phyloP scores from a whole-genome alignment of 73 alveolate genomes.

The Tetrahymena malaccensis region DNA sequence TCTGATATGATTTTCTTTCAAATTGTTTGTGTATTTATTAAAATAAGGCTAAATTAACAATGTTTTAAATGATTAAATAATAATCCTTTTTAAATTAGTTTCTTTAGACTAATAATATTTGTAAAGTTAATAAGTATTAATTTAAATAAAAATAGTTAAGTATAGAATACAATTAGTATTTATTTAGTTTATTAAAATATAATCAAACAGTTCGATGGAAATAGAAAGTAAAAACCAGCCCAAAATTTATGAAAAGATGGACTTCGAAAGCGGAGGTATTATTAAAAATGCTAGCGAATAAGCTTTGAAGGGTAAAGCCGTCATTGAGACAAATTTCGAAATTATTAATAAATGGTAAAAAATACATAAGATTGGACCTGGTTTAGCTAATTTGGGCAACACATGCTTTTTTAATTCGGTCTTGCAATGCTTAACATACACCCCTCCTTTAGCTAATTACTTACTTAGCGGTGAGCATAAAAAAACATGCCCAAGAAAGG shows the following conservation, averaged over 20 bases:
- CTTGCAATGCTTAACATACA: conserved; percentile 60
- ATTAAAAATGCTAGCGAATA: background rate
- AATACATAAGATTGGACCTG: conserved; percentile 12
- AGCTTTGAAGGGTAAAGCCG: background rate
- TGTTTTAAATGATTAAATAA: background rate
- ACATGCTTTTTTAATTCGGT: conserved; percentile 75
- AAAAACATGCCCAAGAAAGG: background rate
- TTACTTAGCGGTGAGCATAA: background rate
- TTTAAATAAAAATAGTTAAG: background rate
- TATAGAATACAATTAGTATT: background rate
- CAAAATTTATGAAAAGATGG: background rate
- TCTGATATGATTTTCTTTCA: background rate
- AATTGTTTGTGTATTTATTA: too few relatives aligned
- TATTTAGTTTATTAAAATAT: background rate
- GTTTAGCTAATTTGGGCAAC: conserved; percentile 68
- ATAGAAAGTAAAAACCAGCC: background rate
- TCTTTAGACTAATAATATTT: background rate
- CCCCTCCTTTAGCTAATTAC: conserved; percentile 48
- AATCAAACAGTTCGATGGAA: background rate
- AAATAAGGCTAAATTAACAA: background rate
- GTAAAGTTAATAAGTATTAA: background rate
- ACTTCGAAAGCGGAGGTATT: background rate
- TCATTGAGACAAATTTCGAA: background rate
- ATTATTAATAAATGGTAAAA: background rate
- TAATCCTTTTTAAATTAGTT: background rate